Evolutionary conservation across 2,329 filamentous ascomycete species (phyloP), one percentile per base, ranked within the genome.

Genomic region (Stachybotrys elegans): DNA sequence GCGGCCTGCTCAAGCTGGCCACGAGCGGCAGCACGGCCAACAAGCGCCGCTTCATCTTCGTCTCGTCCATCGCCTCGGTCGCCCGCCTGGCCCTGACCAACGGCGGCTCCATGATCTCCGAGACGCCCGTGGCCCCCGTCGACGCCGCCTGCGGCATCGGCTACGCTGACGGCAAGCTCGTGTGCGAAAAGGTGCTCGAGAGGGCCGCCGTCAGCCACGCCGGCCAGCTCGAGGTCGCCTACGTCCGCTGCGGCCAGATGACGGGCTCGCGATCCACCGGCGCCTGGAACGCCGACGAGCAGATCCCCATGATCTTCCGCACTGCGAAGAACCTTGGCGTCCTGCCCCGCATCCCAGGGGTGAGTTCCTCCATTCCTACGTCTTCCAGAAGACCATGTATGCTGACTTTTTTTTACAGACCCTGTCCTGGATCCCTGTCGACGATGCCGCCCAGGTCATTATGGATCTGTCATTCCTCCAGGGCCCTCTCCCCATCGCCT

Each of bases 1-100:
- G 41, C 12, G 51, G 40, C 39, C 43, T 56, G 14, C 32, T 55
- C 5, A 40, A 54, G n/a, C 29, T 56, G 3, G 48, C 51, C 6
- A 21, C 39, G 6, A 16, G 37, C 14, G 42, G 42, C n/a, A 45
- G 11, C n/a, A 40, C 35, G 14, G 39, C 23, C n/a, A 44, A 31
- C 22, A 53, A 53, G 47, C 43, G 44, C 6, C 51, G 56, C 23
- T 47, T 63, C 27, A 40, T 61, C 4, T 63, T 63, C 44, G 43
- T 57, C 9, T 62, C 58, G 3, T 62, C 60, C 2, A 60, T 63
- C 29, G 57, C 59, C 7, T 55, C 53, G 8, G 53, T 57, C 3
- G 49, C 47, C n/a, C 43, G 43, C 29, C 5, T 47, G 19, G 46
- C 47, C 8, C 42, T 51, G 7, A 22, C 13, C 4, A 47, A 22